A percentile compares a stretch with the other conserved stretches of the same genome.
phyloP scores from a whole-genome alignment of 768 basidiomycete species.

The Boletus sp. region DNA sequence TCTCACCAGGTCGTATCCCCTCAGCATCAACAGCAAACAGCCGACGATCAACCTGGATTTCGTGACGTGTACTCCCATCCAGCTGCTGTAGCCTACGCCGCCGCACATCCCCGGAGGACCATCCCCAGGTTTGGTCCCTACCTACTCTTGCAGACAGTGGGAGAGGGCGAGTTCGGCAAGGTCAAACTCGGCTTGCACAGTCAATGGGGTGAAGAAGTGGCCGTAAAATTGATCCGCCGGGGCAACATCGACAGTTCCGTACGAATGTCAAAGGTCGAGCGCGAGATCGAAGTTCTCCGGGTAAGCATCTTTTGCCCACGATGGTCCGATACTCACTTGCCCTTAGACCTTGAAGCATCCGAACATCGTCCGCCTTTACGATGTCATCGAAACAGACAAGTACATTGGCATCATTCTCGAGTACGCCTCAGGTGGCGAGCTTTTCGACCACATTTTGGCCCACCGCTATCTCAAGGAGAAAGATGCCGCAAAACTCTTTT shows the following conservation, averaged over 20 bases:
- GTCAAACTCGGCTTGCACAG: constrained; percentile 96
- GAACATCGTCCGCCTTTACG: constrained; percentile 96
- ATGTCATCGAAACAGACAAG: constrained; percentile 99
- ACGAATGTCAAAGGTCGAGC: constrained; percentile 91
- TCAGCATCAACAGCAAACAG: constrained; percentile 36
- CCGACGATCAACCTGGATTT: constrained; percentile 47
- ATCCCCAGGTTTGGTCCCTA: constrained; percentile 96
- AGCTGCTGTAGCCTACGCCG: constrained; percentile 76
- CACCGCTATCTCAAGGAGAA: constrained; percentile 94
- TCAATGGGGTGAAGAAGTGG: constrained; percentile 96
- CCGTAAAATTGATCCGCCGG: constrained; percentile 92
- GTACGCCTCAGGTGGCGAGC: constrained; percentile 96
- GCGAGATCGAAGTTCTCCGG: constrained; percentile 95
- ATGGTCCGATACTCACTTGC: constrained; percentile 5
- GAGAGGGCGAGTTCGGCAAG: constrained; percentile 98
- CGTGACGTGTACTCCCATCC: constrained; percentile 83
- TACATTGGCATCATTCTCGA: constrained; percentile 99
- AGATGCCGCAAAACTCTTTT: constrained; percentile 93
- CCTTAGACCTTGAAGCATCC: constrained; percentile 88
- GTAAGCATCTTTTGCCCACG: constrained; percentile 43
- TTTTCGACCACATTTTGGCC: constrained; percentile 98
- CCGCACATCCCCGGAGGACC: constrained; percentile 78
- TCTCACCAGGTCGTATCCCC: constrained; percentile 68
- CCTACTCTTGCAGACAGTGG: constrained; percentile 90
- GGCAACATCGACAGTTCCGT: constrained; percentile 86